Base-by-base conservation (phyloP, 176 grass and related monocot genomes). In the Raddia guianensis region DNA sequence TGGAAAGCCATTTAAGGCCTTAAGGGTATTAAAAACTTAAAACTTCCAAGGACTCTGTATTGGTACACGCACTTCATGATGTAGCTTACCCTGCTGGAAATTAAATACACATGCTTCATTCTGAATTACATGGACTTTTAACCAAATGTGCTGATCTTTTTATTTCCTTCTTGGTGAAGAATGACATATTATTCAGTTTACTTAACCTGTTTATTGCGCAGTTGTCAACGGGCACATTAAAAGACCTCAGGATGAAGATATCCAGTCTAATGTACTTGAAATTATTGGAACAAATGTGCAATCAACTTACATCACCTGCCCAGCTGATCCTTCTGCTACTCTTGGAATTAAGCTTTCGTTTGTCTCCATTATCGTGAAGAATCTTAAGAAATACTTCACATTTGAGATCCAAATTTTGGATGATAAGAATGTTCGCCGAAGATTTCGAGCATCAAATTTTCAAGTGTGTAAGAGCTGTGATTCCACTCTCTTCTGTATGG, bases 351-450 rank as follows among this genome's bases (percentile, higher is more conserved):
- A 99, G 76, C 92, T 93, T 73, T 80, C 88, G 11, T 93, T 98
- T 90, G 37, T 99, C 70, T 86, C 90, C 33, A 77, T 99, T 11
- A 82, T 99, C 15, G 82, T 99, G 67, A 95, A 99, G 87, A 99
- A 95, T 82, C 83, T 99, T 27, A 99, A 93, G 80, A 95, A 93
- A 51, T 95, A 99, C 77, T 99, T 99, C 86, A 88, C 92, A 8
- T 99, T 99, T 88, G 96, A 99, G 82, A 90, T 99, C 45, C 92
- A 99, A 63, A 54, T 99, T 47, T 81, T 99, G 84, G 96, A 99
- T 79, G 96, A 95, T 68, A 99, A 94, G 84, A 99, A 99, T 84
- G 96, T 99, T 19, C 90, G 96, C 34, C 80, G 92, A 7, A 60
- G 92, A 77, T 99, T 99, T 18, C 72, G 92, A 72, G 86, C 92